Evolutionary conservation across 2,329 filamentous ascomycete genomes (phyloP).

Genomic region (Aspergillus glaucus): DNA sequence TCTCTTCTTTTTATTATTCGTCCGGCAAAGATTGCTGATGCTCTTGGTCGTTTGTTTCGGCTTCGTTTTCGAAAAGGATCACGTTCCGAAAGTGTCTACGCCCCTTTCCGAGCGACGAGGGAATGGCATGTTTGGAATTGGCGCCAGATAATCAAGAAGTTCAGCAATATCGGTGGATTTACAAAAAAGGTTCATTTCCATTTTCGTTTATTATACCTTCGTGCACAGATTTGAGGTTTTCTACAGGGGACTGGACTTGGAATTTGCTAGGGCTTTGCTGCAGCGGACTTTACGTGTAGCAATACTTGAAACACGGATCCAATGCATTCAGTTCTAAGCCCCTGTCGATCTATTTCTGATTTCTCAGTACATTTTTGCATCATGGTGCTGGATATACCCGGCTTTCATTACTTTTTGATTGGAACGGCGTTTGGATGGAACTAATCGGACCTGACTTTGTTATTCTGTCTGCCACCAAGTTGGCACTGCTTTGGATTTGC

Average conservation of each 20-base stretch:
- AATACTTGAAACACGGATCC: background rate
- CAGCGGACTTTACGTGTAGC: background rate
- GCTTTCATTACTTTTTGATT: conserved; percentile 20
- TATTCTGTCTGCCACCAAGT: background rate
- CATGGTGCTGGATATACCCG: conserved; percentile 45
- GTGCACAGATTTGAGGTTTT: conserved; percentile 17
- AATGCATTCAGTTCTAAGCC: background rate
- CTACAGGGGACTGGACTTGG: conserved; percentile 11
- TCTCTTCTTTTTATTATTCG: background rate
- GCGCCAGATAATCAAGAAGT: conserved; percentile 30
- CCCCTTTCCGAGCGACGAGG: conserved; percentile 35
- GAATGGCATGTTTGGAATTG: conserved; percentile 41
- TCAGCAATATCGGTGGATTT: conserved; percentile 5
- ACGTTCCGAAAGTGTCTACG: conserved; percentile 35
- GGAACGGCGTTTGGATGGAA: background rate
- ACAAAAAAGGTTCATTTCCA: conserved; percentile 16
- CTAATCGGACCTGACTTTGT: conserved; percentile 15
- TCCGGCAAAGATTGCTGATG: conserved; percentile 4
- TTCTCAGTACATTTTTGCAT: conserved; percentile 37
- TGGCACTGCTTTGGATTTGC: too few relatives aligned
- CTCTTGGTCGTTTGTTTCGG: conserved; percentile 5
- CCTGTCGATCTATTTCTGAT: conserved; percentile 12
- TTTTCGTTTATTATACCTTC: conserved; percentile 12
- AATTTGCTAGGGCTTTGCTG: background rate
- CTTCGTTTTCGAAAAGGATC: conserved; percentile 25